These are phyloP conservation scores for Macrocystidia cucumis DNA, from an alignment of 1,284 basidiomycete species.

Conservation along the genomic window DNA sequence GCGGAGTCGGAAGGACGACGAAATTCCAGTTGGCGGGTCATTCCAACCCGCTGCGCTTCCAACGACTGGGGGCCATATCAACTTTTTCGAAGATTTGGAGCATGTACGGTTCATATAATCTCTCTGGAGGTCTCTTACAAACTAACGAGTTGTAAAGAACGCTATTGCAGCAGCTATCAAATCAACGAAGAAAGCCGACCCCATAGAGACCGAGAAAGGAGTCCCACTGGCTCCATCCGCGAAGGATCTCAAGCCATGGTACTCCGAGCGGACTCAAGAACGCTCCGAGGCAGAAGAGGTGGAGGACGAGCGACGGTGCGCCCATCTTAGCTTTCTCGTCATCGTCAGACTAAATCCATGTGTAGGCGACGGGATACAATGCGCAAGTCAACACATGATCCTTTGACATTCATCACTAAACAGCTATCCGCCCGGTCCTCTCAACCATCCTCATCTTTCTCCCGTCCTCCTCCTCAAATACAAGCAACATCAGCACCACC, in stretches of 20 bases:
- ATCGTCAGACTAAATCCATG: background rate
- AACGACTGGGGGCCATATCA: conserved; percentile 57
- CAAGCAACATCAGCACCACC: conserved; percentile 21
- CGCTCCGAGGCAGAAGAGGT: conserved; percentile 20
- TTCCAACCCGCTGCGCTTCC: conserved; percentile 32
- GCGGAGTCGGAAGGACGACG: conserved; percentile 28
- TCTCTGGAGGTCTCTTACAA: background rate
- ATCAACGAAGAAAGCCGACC: conserved; percentile 35
- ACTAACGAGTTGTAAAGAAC: conserved; percentile 21
- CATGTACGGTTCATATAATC: conserved; percentile 28
- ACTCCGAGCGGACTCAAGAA: conserved; percentile 32
- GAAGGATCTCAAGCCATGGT: conserved; percentile 77
- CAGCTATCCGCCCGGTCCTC: conserved; percentile 40
- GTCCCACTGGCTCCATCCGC: conserved; percentile 61
- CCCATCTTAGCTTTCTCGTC: background rate
- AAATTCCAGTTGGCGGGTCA: conserved; percentile 20
- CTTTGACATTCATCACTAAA: conserved; percentile 65
- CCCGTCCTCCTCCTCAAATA: conserved; percentile 12
- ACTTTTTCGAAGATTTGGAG: conserved; percentile 73
- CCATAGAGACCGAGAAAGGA: conserved; percentile 59
- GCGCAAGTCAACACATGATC: conserved; percentile 59
- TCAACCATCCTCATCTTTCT: conserved; percentile 20
- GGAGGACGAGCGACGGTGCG: conserved; percentile 25
- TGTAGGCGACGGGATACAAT: conserved; percentile 52
- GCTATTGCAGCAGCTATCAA: conserved; percentile 36